phyloP scores from a whole-genome alignment of 2,329 filamentous ascomycete species.

The Cryoendolithus antarcticus region DNA sequence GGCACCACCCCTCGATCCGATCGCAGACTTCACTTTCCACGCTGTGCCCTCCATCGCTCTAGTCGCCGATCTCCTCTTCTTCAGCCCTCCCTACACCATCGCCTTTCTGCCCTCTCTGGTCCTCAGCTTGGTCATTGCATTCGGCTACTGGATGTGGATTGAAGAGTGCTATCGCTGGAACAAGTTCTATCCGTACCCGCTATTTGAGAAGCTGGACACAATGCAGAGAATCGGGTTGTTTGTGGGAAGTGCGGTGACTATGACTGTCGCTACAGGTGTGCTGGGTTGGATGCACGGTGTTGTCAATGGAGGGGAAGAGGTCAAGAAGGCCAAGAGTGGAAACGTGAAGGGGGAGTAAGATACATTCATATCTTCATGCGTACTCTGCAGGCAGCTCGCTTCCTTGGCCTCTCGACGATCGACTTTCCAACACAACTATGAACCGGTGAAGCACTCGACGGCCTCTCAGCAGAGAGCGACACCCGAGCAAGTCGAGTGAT shows the following conservation, averaged over 20 bases:
- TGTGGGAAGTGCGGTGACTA: slow-evolving; percentile 45
- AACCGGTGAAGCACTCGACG: too few species aligned
- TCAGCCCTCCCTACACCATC: slow-evolving; percentile 63
- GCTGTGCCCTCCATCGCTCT: slow-evolving; percentile 54
- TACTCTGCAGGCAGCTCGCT: too few species aligned
- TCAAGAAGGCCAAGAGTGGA: slow-evolving; percentile 10
- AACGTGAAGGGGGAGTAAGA: slow-evolving; percentile 16
- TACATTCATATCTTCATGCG: too few species aligned
- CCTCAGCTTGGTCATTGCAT: slow-evolving; percentile 47
- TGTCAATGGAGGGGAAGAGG: slow-evolving; percentile 42
- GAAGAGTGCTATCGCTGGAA: slow-evolving; percentile 59
- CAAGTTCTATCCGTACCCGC: slow-evolving; percentile 71
- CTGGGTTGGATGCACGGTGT: slow-evolving; percentile 59
- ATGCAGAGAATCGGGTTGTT: slow-evolving; percentile 58
- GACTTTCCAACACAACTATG: too few species aligned
- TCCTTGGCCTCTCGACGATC: too few species aligned
- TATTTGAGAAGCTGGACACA: slow-evolving; percentile 59
- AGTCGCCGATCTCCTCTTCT: slow-evolving; percentile 50
- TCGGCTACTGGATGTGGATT: slow-evolving; percentile 66
- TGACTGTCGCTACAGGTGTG: slow-evolving; percentile 56
- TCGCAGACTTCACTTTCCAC: slow-evolving; percentile 54
- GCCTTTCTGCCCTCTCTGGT: slow-evolving; percentile 46
- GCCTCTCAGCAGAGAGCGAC: too few species aligned
- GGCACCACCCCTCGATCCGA: slow-evolving; percentile 28
- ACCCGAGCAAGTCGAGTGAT: too few species aligned